phyloP scores from a whole-genome alignment of 2,329 filamentous ascomycete species.

The Sporothrix inflata region DNA sequence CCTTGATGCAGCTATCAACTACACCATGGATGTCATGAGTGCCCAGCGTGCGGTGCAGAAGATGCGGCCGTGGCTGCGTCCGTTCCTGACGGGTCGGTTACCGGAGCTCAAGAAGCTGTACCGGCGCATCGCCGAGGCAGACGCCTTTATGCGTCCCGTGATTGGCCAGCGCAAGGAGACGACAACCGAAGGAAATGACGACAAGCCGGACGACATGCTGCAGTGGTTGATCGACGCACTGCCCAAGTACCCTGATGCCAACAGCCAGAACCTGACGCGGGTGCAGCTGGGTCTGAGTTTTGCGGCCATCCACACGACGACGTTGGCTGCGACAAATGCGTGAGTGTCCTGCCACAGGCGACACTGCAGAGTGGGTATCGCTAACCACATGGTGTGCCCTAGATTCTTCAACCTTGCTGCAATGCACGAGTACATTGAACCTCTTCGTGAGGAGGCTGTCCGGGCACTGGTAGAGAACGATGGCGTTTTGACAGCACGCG shows the following conservation, averaged over 20 bases:
- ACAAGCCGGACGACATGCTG: slow-evolving; percentile 51
- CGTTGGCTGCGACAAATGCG: slow-evolving; percentile 50
- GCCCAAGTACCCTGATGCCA: slow-evolving; percentile 40
- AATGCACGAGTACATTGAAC: slow-evolving; percentile 53
- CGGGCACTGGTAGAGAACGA: slow-evolving; percentile 43
- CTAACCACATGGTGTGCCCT: too few relatives aligned
- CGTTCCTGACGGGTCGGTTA: slow-evolving; percentile 40
- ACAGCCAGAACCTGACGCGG: slow-evolving; percentile 45
- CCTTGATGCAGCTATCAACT: slow-evolving; percentile 52
- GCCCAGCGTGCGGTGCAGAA: slow-evolving; percentile 41
- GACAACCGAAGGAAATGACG: slow-evolving; percentile 31
- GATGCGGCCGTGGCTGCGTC: slow-evolving; percentile 42
- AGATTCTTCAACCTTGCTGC: slow-evolving; percentile 57
- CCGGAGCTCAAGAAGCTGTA: slow-evolving; percentile 44
- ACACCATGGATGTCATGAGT: slow-evolving; percentile 47
- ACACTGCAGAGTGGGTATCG: too few relatives aligned
- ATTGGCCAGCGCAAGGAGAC: slow-evolving; percentile 40
- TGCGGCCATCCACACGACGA: slow-evolving; percentile 57
- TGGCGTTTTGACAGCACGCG: slow-evolving; percentile 38
- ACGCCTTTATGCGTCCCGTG: slow-evolving; percentile 44
- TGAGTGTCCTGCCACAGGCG: slow-evolving; percentile 30
- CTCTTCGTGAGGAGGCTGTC: slow-evolving; percentile 56
- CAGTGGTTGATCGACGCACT: slow-evolving; percentile 51
- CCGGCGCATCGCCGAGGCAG: slow-evolving; percentile 40
- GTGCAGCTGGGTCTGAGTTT: slow-evolving; percentile 51